Evolutionary conservation across 2,329 filamentous ascomycete species (phyloP).

Genomic region (Remersonia thermophila): DNA sequence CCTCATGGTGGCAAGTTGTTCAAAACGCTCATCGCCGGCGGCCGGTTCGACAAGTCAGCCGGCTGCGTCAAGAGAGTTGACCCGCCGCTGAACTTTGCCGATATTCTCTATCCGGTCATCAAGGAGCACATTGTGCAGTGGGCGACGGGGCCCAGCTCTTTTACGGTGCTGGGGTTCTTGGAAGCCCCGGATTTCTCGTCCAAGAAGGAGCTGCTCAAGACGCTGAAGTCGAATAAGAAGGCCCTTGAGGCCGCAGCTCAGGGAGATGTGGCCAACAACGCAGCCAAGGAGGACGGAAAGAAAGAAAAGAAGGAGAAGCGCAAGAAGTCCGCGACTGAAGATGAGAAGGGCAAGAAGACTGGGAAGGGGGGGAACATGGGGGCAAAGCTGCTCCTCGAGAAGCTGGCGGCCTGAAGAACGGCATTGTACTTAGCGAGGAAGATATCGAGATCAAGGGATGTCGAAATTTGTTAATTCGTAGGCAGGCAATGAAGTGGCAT

Average conservation of each 20-base stretch:
- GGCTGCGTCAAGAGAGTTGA: slow-evolving; percentile 61
- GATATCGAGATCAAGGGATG: too few relatives aligned
- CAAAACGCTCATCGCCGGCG: slow-evolving; percentile 81
- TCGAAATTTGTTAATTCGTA: too few relatives aligned
- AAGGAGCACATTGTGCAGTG: slow-evolving; percentile 63
- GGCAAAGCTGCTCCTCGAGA: slow-evolving; percentile 47
- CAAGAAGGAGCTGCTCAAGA: slow-evolving; percentile 53
- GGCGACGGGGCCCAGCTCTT: slow-evolving; percentile 78
- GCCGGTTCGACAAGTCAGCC: slow-evolving; percentile 64
- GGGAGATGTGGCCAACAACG: slow-evolving; percentile 43
- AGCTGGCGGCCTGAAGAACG: slow-evolving; percentile 26
- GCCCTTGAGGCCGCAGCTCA: slow-evolving; percentile 54
- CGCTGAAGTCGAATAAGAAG: slow-evolving; percentile 62
- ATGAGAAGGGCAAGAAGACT: slow-evolving; percentile 27
- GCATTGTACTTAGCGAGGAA: not conserved
- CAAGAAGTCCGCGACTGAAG: slow-evolving; percentile 31
- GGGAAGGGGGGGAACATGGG: slow-evolving; percentile 53
- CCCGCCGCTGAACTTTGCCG: slow-evolving; percentile 68
- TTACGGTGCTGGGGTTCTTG: slow-evolving; percentile 69
- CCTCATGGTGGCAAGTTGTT: slow-evolving; percentile 67
- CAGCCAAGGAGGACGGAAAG: slow-evolving; percentile 33
- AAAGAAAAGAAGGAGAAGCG: slow-evolving; percentile 33
- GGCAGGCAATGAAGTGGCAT: too few relatives aligned
- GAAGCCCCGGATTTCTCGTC: slow-evolving; percentile 62
- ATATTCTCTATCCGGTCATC: slow-evolving; percentile 71